A percentile compares a stretch with the other conserved stretches of the same genome.
These are phyloP conservation scores for Trichoderma simmonsii DNA, from an alignment of 2,329 filamentous ascomycete genomes.

Conservation along the genomic window DNA sequence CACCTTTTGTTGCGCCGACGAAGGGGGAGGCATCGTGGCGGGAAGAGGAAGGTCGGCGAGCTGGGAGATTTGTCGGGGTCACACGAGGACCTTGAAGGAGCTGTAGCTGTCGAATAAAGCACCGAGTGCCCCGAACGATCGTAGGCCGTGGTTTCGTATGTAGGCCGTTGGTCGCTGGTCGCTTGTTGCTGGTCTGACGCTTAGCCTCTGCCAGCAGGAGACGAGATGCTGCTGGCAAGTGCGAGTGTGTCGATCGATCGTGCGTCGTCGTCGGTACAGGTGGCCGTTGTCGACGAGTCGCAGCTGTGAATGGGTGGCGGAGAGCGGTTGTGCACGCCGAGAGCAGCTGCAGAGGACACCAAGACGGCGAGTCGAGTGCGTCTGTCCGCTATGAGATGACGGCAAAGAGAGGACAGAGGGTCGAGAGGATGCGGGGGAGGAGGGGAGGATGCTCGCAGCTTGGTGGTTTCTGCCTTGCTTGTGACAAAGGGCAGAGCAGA, in stretches of 20 bases:
- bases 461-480: neutral
- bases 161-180: neutral
- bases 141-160: neutral
- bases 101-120: constrained; percentile 1
- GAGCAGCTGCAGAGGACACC: neutral
- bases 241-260: neutral
- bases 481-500: neutral
- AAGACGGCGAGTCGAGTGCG: neutral
- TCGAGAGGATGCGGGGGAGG: neutral
- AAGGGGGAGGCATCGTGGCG: constrained; percentile 36
- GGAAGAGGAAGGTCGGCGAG: constrained; percentile 15
- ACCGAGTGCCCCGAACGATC: neutral
- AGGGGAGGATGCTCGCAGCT: neutral
- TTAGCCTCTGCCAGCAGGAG: constrained; percentile 4
- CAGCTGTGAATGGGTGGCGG: neutral
- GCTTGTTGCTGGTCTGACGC: neutral
- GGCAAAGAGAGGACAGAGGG: neutral
- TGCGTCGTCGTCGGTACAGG: neutral
- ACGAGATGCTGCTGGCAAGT: neutral
- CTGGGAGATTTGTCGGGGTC: neutral
- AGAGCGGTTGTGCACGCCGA: neutral
- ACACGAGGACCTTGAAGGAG: constrained; percentile 9
- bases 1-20: constrained; percentile 39
- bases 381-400: neutral
- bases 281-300: neutral